Base-by-base conservation (phyloP, 106 monocot genomes). In the Amphibolis antarctica region DNA sequence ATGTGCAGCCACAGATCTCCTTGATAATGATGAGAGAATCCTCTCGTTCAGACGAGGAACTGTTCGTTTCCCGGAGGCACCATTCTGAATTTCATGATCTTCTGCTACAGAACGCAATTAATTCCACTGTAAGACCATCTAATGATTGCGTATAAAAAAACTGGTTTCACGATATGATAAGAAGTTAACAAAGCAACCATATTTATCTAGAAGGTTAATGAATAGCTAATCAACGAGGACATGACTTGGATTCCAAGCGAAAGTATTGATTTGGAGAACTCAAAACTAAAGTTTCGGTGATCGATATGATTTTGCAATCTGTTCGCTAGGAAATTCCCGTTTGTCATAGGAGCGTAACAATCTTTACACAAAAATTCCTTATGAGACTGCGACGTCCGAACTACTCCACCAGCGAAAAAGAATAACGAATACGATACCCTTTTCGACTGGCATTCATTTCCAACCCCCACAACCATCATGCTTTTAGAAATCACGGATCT, bases 1-100 rank as follows among this genome's bases (percentile, higher is more conserved):
- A 53, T 72, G 71, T 53, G 71, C 71, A 45, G 71, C 71, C 63
- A 72, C 44, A 23, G 71, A 64, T 28, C 71, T 63, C 55, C 71
- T 72, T 24, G 71, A 72, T 42, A 72, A 55, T 10, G 71, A 64
- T 46, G 71, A 72, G 42, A 72, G 71, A 46, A 72, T 72, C 55
- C 71, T 42, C 44, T 72, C 71, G 56, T 72, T 72, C 28, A 72
- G 44, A 26, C 64, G 63, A 27, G 71, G 71, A 44, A 52, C 64
- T 31, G 19, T 3, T 27, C 24, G 13, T 26, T 42, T 70, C 31
- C 5, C 62, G 43, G 13, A 18, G 20, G 53, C 46, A 20, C 14
- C 71, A 63, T 43, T 72, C 44, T 45, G 24, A 20, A n/a, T 24
- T 22, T 62, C 47, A 18, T 27, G 24, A 61, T 25, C 46, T 52